Evolutionary conservation across 495 filamentous ascomycete genomes (phyloP).

Genomic region (Tuber aestivum): DNA sequence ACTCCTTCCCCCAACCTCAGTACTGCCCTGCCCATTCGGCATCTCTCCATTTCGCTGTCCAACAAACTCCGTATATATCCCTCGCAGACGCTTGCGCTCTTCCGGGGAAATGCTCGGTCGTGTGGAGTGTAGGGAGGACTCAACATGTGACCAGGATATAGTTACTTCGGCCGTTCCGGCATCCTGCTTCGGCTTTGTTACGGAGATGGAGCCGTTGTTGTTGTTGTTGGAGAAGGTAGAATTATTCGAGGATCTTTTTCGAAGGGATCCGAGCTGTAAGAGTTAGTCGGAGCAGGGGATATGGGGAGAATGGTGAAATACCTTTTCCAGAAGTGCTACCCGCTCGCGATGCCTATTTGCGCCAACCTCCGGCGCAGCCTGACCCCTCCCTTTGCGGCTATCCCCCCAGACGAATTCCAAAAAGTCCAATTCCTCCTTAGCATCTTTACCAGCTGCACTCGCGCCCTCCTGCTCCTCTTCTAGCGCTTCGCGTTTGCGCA

Average conservation of each 20-base stretch:
- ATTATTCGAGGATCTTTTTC: constrained; percentile 28
- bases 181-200: constrained; percentile 27
- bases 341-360: constrained; percentile 25
- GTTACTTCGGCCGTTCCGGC: constrained; percentile 62
- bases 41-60: constrained; percentile 88
- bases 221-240: constrained; percentile 24
- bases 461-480: constrained; percentile 37
- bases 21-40: constrained; percentile 80
- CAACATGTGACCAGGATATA: constrained; percentile 80
- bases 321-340: constrained; percentile 36
- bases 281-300: background rate
- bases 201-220: constrained; percentile 24
- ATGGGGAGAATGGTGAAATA: constrained; percentile 9
- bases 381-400: constrained; percentile 33
- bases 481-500: constrained; percentile 38
- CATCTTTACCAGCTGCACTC: constrained; percentile 43
- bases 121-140: constrained; percentile 68
- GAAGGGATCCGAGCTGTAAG: constrained; percentile 33
- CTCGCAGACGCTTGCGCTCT: constrained; percentile 65
- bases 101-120: constrained; percentile 71
- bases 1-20: constrained; percentile 83
- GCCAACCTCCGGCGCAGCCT: constrained; percentile 33
- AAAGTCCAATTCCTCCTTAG: constrained; percentile 40
- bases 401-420: constrained; percentile 42
- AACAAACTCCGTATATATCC: constrained; percentile 88